Base-by-base conservation (phyloP, 2,329 filamentous ascomycete genomes). In the Cryphonectria radicalis region DNA sequence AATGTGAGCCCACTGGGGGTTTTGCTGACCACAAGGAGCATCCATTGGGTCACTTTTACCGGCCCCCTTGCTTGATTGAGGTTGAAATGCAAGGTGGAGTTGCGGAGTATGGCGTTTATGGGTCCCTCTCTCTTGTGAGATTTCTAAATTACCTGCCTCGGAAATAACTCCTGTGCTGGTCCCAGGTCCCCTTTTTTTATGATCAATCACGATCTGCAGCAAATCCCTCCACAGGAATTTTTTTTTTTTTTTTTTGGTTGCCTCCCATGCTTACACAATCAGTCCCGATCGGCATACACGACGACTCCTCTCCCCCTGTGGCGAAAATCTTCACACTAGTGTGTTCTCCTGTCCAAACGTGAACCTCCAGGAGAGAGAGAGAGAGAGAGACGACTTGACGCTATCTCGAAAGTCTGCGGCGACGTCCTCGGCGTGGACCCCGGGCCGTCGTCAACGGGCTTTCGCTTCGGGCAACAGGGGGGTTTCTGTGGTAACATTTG, bases 81-180 rank as follows among this genome's bases (percentile, higher is more conserved):
- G 55, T 59, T 32, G 55, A 59, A 59, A 59, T 59, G 28, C 28
- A 32, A 32, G 25, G 46, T 59, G 55, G 55, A 59, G 55, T 32
- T 59, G 14, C 55, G 25, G 28, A 8, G 14, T 28, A 17, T 59
- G 25, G 55, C 32, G 32, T 53, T 3, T 25, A n/a, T 59, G 25
- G 55, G 28, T 35, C 55, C 55, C 13, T 14, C 17, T 59, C 14
- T 32, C 14, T 50, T n/a, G 19, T 50, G 22, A 59, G 55, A 32
- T 59, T 59, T 32, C 55, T 59, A 59, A 59, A 59, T 59, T 59
- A 59, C 55, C 14, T 59, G 17, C 28, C 55, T 59, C 55, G 55
- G 55, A 59, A 59, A 59, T 59, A 59, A 59, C 55, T 14, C 11
- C 50, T 28, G 50, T 3, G 11, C 13, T 28, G 53, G 53, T 17